Conservation (phyloP, 805 yeast genomes). For the Scheffersomyces stipitis region DNA sequence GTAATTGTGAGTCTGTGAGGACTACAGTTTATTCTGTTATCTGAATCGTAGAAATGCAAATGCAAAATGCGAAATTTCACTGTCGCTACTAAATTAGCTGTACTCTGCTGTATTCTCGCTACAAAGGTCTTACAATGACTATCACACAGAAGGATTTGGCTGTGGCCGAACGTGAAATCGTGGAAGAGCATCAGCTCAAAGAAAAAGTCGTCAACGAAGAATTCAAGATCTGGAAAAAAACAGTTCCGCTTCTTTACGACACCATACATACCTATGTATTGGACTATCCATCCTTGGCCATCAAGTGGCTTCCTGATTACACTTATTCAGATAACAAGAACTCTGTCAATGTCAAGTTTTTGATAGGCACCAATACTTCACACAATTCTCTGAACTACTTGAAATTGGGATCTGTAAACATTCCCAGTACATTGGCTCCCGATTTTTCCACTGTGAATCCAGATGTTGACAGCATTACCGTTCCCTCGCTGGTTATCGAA, state of each 20-base stretch:
- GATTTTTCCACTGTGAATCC: slow-evolving; percentile 28
- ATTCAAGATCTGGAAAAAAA: slow-evolving; percentile 77
- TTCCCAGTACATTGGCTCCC: slow-evolving; percentile 53
- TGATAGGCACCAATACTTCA: slow-evolving; percentile 51
- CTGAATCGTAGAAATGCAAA: slow-evolving; percentile 1
- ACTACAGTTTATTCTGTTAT: neutral
- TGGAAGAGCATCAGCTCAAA: slow-evolving; percentile 49
- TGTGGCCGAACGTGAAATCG: slow-evolving; percentile 35
- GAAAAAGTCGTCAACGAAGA: slow-evolving; percentile 75
- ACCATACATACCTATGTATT: slow-evolving; percentile 67
- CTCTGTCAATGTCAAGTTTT: slow-evolving; percentile 35
- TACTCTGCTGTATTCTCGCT: neutral
- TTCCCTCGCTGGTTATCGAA: slow-evolving; percentile 14
- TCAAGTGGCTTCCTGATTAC: slow-evolving; percentile 63
- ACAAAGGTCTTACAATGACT: slow-evolving; percentile 6
- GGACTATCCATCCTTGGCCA: slow-evolving; percentile 69
- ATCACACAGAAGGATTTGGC: slow-evolving; percentile 15
- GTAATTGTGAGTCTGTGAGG: no score
- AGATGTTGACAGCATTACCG: slow-evolving; percentile 18
- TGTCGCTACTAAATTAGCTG: neutral
- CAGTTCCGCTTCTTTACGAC: slow-evolving; percentile 76
- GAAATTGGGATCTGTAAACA: slow-evolving; percentile 41
- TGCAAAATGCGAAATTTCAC: slow-evolving; percentile 1
- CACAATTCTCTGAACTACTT: slow-evolving; percentile 43
- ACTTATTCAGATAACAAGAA: slow-evolving; percentile 27